Conservation (phyloP, 148 eudicot species). For the Amaranthus palmeri region DNA sequence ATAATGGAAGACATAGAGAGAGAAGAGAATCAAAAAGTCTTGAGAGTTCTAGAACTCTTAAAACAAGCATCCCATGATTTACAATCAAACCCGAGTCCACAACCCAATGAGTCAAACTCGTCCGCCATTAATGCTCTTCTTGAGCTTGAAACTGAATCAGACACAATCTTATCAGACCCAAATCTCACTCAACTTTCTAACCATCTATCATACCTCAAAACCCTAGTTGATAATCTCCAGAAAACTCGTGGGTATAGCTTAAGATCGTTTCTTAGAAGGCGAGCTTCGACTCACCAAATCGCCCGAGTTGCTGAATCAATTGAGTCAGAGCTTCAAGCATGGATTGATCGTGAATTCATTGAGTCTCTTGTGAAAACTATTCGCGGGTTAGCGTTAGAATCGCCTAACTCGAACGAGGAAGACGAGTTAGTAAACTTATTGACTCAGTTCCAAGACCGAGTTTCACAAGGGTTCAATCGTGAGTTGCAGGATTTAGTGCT, state of each 20-base stretch:
- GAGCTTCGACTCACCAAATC: conserved; percentile 53
- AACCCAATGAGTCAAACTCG: conserved; percentile 37
- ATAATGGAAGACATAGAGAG: conserved; percentile 37
- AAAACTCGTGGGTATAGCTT: conserved; percentile 26
- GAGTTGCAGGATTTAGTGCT: conserved; percentile 65
- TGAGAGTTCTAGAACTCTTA: conserved; percentile 50
- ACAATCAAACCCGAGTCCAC: conserved; percentile 37
- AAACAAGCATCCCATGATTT: conserved; percentile 67
- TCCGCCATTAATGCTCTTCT: conserved; percentile 70
- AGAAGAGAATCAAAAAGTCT: conserved; percentile 37
- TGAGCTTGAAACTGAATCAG: conserved; percentile 62
- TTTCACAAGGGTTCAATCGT: conserved; percentile 55
- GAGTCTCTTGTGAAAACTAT: conserved; percentile 37
- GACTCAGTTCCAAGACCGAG: conserved; percentile 31
- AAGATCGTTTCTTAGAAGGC: conserved; percentile 48
- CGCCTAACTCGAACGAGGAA: conserved; percentile 20
- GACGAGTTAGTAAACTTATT: conserved; percentile 24
- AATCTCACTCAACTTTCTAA: conserved; percentile 45
- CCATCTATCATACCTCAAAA: conserved; percentile 55
- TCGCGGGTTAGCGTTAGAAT: conserved; percentile 14
- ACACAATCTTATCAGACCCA: conserved; percentile 62
- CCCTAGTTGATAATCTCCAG: conserved; percentile 34
- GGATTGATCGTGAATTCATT: conserved; percentile 74
- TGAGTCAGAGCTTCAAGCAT: conserved; percentile 68
- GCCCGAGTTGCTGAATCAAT: conserved; percentile 65